These are phyloP conservation scores for Torulaspora microellipsoides DNA, from an alignment of 805 yeast genomes.

Conservation along the genomic window DNA sequence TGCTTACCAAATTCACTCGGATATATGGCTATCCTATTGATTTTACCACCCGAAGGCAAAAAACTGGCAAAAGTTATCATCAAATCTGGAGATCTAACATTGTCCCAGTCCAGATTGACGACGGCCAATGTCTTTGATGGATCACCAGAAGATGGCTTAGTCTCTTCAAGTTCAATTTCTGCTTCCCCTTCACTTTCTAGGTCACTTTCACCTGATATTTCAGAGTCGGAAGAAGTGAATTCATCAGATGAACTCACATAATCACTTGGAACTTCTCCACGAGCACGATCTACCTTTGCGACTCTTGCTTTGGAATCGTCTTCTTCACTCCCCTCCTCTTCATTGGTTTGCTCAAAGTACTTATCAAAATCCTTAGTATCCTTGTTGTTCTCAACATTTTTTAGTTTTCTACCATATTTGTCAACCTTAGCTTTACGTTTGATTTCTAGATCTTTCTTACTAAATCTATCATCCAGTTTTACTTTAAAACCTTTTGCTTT, in stretches of 20 bases:
- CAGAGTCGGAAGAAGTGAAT: conserved; percentile 44
- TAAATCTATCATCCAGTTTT: conserved; percentile 82
- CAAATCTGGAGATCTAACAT: conserved; percentile 78
- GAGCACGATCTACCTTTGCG: conserved; percentile 49
- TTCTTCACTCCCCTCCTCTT: conserved; percentile 22
- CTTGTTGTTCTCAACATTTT: conserved; percentile 29
- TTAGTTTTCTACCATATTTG: conserved; percentile 76
- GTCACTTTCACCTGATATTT: conserved; percentile 40
- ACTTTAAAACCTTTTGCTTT: conserved; percentile 65
- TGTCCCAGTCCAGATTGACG: conserved; percentile 97
- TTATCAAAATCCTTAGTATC: conserved; percentile 55
- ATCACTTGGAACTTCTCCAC: conserved; percentile 56
- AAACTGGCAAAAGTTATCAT: conserved; percentile 86
- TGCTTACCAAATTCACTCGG: conserved; percentile 94
- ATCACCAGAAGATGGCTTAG: conserved; percentile 78
- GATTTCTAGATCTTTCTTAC: conserved; percentile 54
- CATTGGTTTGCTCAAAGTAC: conserved; percentile 51
- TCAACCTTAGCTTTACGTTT: conserved; percentile 65
- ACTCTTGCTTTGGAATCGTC: conserved; percentile 16
- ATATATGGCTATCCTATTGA: conserved; percentile 63
- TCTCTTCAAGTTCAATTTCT: conserved; percentile 51
- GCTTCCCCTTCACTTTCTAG: conserved; percentile 46
- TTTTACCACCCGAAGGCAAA: conserved; percentile 69
- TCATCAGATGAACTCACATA: conserved; percentile 42
- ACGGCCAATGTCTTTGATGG: conserved; percentile 81